Evolutionary conservation across 352 stramenopile species (phyloP).

Genomic region (Phytophthora agathidicida): DNA sequence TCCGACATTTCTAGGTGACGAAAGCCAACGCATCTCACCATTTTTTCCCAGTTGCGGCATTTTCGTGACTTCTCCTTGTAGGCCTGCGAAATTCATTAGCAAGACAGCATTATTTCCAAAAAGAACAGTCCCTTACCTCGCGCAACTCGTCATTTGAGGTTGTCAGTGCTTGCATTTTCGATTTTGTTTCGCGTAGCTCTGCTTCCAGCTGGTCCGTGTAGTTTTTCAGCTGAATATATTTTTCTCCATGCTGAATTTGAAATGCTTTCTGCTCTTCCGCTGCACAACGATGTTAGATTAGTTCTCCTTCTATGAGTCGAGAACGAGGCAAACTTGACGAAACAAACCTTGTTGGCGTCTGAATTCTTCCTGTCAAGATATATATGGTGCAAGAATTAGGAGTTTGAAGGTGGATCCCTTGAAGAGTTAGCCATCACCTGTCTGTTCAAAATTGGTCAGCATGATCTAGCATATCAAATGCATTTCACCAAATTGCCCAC

Average conservation of each 20-base stretch:
- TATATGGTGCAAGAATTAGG: conserved; percentile 1
- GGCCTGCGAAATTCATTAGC: conserved; percentile 35
- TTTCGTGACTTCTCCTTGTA: conserved; percentile 90
- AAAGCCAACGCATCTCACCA: too few relatives aligned
- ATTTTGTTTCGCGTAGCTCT: conserved; percentile 80
- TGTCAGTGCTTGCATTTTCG: conserved; percentile 75
- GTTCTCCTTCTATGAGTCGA: too few relatives aligned
- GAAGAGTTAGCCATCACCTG: conserved; percentile 46
- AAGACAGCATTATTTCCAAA: conserved; percentile 1
- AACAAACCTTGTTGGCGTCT: conserved; percentile 71
- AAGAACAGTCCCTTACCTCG: conserved; percentile 45
- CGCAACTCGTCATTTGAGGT: conserved; percentile 81
- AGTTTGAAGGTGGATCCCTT: too few relatives aligned
- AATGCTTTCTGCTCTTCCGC: conserved; percentile 84
- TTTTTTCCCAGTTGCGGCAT: conserved; percentile 90
- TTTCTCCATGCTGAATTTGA: conserved; percentile 81
- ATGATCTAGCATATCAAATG: neutral
- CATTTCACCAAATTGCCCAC: too few relatives aligned
- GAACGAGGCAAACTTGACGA: neutral
- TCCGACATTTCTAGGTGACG: too few relatives aligned
- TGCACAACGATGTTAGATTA: conserved; percentile 17
- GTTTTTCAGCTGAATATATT: conserved; percentile 88
- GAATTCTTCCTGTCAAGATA: conserved; percentile 59
- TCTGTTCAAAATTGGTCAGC: conserved; percentile 34
- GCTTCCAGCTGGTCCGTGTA: conserved; percentile 88